Evolutionary conservation across 441 rosid species (phyloP), one percentile per base, ranked within the genome.

Genomic region (Populus hybrid): DNA sequence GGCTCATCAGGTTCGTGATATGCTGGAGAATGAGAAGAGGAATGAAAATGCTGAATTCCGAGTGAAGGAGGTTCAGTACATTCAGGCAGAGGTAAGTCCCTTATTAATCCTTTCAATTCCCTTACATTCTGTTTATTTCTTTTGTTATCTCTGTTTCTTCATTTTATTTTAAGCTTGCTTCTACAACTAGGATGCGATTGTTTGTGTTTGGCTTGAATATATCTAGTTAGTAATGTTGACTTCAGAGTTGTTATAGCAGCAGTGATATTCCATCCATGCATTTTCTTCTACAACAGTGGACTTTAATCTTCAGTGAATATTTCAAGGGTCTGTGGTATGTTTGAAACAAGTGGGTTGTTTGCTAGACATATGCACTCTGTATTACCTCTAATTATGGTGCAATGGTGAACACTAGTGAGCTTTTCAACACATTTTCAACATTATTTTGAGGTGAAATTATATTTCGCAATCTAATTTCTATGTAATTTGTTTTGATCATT

Each of bases 61-160:
- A 70, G 99, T 96, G 30, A 94, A 96, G 85, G 97, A 96, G 83
- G 99, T 96, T 80, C 98, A 96, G 82, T 96, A 93, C 87, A 96
- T 96, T 80, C 98, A 94, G 80, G 98, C 99, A 50, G 99, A 96
- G 84, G 99, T 96, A 89, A 76, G 88, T 80, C 42, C 75, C 69
- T 77, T 70, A 59, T 36, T 28, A 72, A 46, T 12, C 69, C 5
- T 42, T n/a, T 54, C 8, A 8, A 21, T 20, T 34, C 40, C 11
- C 21, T 6, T 20, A 6, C 14, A 42, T 28, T 76, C 35, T 72
- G 66, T 65, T 61, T 38, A 46, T 10, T 61, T 50, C 35, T 20
- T 3, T 20, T 50, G 10, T 30, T 7, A 2, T 35, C 23, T 64
- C 23, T 20, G 12, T 42, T 68, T 28, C 11, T 6, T 54, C 8